These are phyloP conservation scores for Miscanthus sacchariflorus DNA, from an alignment of 202 grass and related monocot genomes.

Conservation along the genomic window DNA sequence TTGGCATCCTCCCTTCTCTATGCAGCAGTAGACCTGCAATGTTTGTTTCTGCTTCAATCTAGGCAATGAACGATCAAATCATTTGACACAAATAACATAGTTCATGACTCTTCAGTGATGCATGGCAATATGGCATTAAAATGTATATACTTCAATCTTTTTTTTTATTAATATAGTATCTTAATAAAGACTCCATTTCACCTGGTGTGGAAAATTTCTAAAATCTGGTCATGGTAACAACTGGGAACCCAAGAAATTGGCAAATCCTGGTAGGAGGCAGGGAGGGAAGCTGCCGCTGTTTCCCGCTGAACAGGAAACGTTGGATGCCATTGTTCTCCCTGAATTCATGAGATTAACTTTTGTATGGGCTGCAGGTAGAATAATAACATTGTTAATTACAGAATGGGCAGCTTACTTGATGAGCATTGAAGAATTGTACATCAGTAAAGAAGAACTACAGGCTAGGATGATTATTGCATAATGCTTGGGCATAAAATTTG, in stretches of 20 bases:
- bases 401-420: not conserved
- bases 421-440: not conserved
- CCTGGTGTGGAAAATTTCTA: too few relatives aligned
- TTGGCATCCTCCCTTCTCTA: too few relatives aligned
- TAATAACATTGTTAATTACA: slow-evolving; percentile 40
- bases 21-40: too few relatives aligned
- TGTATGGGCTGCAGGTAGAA: slow-evolving; percentile 63
- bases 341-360: slow-evolving; percentile 98
- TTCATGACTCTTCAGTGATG: too few relatives aligned
- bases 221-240: too few relatives aligned
- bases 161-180: too few relatives aligned
- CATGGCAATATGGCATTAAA: too few relatives aligned
- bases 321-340: slow-evolving; percentile 76
- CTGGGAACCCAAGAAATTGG: slow-evolving; percentile 65
- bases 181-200: too few relatives aligned
- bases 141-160: too few relatives aligned
- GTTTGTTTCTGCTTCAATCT: too few relatives aligned
- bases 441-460: not conserved
- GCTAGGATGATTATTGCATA: not conserved
- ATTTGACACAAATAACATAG: too few relatives aligned
- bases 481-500: not conserved
- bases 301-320: slow-evolving; percentile 98
- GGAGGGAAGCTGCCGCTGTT: slow-evolving; percentile 77
- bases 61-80: too few relatives aligned
- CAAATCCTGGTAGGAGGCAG: slow-evolving; percentile 78